These are phyloP conservation scores for Dovyalis caffra DNA, from an alignment of 345 rosid species.

Conservation along the genomic window DNA sequence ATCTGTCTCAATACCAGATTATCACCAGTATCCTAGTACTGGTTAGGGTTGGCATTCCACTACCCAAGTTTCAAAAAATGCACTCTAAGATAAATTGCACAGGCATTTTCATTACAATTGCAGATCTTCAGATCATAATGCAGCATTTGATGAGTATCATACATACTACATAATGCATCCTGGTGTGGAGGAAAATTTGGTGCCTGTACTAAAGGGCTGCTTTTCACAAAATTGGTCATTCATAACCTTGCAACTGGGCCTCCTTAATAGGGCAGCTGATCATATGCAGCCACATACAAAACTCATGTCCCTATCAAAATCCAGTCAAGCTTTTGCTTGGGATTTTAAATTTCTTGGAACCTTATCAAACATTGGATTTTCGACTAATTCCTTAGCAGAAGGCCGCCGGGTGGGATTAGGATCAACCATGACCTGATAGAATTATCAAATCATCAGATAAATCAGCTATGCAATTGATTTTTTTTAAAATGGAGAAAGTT, in stretches of 20 bases:
- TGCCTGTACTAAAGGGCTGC: neutral
- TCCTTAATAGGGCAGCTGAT: neutral
- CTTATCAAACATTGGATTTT: conserved; percentile 66
- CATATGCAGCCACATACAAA: neutral
- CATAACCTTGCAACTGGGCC: neutral
- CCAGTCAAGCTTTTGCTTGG: neutral
- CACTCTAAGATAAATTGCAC: neutral
- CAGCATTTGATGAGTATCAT: neutral
- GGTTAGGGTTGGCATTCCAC: neutral
- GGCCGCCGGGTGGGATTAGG: conserved; percentile 74
- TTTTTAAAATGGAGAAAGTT: neutral
- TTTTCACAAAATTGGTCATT: conserved; percentile 11
- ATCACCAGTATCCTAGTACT: neutral
- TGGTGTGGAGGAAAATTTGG: neutral
- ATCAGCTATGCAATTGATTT: neutral
- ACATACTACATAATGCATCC: neutral
- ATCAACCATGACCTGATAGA: conserved; percentile 72
- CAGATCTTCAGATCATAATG: neutral
- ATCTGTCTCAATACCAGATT: neutral
- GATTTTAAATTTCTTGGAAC: conserved; percentile 27
- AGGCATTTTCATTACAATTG: neutral
- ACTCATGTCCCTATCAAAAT: neutral
- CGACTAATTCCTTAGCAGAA: conserved; percentile 58
- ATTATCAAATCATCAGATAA: conserved; percentile 21
- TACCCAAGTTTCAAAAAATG: neutral